Percentiles rank a stretch among this genome's conserved stretches.
phyloP scores from a whole-genome alignment of 306 rosid genomes.

The Ceratonia siliqua region DNA sequence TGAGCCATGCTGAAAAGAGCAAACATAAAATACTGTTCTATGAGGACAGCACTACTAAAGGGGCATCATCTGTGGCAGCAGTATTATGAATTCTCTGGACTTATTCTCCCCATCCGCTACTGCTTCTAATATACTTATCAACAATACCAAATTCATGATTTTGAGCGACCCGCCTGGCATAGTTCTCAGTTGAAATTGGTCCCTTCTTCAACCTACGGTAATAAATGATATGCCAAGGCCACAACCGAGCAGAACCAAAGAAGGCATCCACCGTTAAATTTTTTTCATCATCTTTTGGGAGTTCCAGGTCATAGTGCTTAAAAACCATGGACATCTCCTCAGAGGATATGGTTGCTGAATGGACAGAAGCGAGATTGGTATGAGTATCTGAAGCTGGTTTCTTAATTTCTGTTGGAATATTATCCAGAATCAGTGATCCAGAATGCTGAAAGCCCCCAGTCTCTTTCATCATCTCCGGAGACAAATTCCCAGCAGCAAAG shows the following conservation, averaged over 20 bases:
- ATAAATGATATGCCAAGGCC: conserved; percentile 76
- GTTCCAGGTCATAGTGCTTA: conserved; percentile 56
- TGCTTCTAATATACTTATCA: conserved; percentile 69
- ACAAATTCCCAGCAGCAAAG: conserved; percentile 33
- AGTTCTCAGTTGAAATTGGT: conserved; percentile 61
- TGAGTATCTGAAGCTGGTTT: conserved; percentile 40
- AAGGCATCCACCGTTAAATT: conserved; percentile 40
- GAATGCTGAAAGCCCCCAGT: conserved; percentile 23
- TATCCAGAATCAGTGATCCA: conserved; percentile 27
- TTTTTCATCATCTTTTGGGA: conserved; percentile 45
- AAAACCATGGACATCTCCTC: conserved; percentile 60
- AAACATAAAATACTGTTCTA: conserved; percentile 17
- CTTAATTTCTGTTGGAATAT: conserved; percentile 28
- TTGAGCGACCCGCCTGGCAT: conserved; percentile 66
- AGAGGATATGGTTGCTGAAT: conserved; percentile 42
- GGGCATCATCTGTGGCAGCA: neutral
- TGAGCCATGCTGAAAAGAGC: conserved; percentile 23
- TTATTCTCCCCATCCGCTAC: conserved; percentile 73
- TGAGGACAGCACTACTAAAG: conserved; percentile 1
- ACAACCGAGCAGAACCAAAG: conserved; percentile 67
- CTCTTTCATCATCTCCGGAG: conserved; percentile 33
- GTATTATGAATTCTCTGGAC: conserved; percentile 32
- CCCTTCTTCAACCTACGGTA: conserved; percentile 72
- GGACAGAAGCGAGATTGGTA: conserved; percentile 24
- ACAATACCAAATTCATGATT: conserved; percentile 64